Evolutionary conservation across 2,329 filamentous ascomycete genomes (phyloP).

Genomic region (Fusarium mundagurra): DNA sequence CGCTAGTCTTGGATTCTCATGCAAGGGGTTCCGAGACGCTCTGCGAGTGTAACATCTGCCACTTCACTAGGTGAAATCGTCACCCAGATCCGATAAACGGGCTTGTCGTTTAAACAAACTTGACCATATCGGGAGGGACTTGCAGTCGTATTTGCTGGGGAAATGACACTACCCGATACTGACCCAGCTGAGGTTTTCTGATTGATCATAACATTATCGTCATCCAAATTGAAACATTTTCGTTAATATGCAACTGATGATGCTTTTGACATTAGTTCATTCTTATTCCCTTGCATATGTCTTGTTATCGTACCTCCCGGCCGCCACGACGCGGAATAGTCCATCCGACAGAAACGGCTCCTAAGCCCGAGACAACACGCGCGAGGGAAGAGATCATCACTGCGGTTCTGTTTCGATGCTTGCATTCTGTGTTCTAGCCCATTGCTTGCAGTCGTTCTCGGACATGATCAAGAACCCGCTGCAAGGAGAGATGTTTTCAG

Average conservation of each 20-base stretch:
- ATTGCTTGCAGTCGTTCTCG: neutral
- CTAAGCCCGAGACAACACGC: conserved; percentile 27
- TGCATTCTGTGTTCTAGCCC: neutral
- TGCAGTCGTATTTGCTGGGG: conserved; percentile 16
- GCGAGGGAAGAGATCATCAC: neutral
- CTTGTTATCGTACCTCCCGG: conserved; percentile 9
- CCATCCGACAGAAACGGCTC: neutral
- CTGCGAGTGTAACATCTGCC: conserved; percentile 11
- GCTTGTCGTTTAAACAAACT: neutral
- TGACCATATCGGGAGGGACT: conserved; percentile 17
- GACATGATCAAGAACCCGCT: neutral
- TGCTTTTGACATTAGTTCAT: neutral
- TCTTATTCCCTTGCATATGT: conserved; percentile 23
- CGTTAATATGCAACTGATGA: neutral
- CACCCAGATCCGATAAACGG: conserved; percentile 1
- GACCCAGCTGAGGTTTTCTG: conserved; percentile 1
- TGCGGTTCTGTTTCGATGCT: neutral
- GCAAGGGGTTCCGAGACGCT: conserved; percentile 32
- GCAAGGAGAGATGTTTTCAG: neutral
- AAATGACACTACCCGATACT: neutral
- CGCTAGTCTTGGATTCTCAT: conserved; percentile 7
- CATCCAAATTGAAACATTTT: neutral
- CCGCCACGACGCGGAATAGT: neutral
- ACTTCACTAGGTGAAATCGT: neutral
- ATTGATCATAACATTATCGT: neutral